A percentile compares a stretch with the other conserved stretches of the same genome.
Conservation (phyloP, 108 stramenopile species). For the Schizochytrium sp. region DNA sequence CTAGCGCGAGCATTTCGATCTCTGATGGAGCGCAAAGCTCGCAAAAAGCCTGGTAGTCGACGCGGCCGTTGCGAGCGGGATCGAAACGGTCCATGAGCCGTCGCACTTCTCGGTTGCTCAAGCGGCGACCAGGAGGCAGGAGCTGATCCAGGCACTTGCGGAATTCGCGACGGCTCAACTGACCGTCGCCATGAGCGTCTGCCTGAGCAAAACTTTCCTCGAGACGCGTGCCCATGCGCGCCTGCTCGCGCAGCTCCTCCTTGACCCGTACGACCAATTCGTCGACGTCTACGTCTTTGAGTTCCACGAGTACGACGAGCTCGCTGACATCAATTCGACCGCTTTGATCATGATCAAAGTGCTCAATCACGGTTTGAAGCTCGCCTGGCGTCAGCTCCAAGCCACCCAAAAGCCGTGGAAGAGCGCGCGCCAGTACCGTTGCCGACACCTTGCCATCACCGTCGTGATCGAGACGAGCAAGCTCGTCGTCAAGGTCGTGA, state of each 20-base stretch:
- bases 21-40: background rate
- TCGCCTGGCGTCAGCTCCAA: background rate
- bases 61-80: background rate
- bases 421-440: background rate
- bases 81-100: background rate
- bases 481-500: background rate
- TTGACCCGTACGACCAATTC: background rate
- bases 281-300: background rate
- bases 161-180: background rate
- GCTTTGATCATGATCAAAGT: background rate
- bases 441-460: background rate
- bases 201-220: background rate
- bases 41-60: background rate
- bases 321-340: background rate
- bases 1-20: background rate
- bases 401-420: background rate
- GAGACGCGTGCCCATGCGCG: background rate
- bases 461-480: background rate
- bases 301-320: background rate
- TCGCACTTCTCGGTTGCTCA: background rate
- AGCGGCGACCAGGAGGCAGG: background rate
- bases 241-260: slow-evolving; percentile 12
- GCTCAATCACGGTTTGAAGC: background rate
- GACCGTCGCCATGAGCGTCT: background rate
- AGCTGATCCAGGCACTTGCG: slow-evolving; percentile 1